Conservation (phyloP, 75 land plant genomes). For the Pseudotsuga menziesii region DNA sequence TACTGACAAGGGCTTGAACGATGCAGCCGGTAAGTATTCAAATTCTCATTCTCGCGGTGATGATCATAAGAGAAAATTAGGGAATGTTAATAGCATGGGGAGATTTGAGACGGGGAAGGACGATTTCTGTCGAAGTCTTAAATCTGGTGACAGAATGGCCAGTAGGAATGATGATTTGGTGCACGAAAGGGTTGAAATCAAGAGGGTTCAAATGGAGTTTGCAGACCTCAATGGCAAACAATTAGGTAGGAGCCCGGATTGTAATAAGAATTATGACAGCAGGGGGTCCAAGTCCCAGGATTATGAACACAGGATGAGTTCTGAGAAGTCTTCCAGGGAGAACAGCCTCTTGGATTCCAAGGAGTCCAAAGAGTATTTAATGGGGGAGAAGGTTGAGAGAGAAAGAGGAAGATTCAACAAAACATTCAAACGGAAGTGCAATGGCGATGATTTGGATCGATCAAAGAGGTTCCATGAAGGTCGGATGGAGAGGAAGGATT, state of each 20-base stretch:
- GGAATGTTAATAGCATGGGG: background rate
- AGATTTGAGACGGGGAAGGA: background rate
- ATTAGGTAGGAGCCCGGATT: background rate
- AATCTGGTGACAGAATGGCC: background rate
- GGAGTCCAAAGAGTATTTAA: background rate
- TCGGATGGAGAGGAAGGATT: slow-evolving; percentile 1
- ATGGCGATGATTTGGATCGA: background rate
- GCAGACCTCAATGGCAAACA: slow-evolving; percentile 3
- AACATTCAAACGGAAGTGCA: background rate
- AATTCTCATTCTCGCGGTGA: background rate
- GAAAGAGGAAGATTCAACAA: background rate
- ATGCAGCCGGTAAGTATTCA: background rate
- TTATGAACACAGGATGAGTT: background rate
- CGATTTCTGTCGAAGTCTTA: background rate
- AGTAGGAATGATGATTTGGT: background rate
- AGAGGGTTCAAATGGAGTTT: background rate
- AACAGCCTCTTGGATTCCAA: background rate
- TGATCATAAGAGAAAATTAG: background rate
- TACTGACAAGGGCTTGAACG: background rate
- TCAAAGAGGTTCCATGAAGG: background rate
- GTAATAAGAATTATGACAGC: background rate
- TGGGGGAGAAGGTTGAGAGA: slow-evolving; percentile 1
- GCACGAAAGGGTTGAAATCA: background rate
- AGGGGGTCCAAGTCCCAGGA: background rate
- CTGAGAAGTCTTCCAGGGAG: background rate